A percentile compares a stretch with the other conserved stretches of the same genome.
phyloP scores from a whole-genome alignment of 306 rosid genomes.

The cucumber (Cucumis sativus) region DNA sequence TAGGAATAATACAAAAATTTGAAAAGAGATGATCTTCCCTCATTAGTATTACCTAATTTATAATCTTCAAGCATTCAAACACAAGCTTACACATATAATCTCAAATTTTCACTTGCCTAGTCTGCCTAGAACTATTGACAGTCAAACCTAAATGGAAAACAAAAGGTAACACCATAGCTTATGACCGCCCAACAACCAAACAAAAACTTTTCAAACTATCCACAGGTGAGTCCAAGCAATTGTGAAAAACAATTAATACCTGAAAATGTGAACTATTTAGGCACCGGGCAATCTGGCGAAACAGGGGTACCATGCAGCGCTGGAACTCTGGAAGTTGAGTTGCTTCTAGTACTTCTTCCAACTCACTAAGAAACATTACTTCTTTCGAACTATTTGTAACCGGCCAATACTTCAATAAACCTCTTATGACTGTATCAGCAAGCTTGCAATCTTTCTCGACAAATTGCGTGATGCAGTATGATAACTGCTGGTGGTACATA shows the following conservation, averaged over 20 bases:
- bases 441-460: conserved; percentile 87
- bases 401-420: conserved; percentile 84
- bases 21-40: background rate
- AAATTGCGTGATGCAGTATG: conserved; percentile 63
- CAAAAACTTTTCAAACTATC: background rate
- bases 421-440: conserved; percentile 73
- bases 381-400: conserved; percentile 76
- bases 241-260: conserved; percentile 19
- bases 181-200: background rate
- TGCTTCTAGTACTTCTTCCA: conserved; percentile 75
- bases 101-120: background rate
- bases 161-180: background rate
- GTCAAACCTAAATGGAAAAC: background rate
- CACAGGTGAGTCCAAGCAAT: background rate
- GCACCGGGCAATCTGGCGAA: conserved; percentile 49
- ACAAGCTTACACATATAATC: background rate
- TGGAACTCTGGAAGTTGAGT: conserved; percentile 77
- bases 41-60: background rate
- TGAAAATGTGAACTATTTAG: conserved; percentile 73
- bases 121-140: background rate
- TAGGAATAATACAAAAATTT: background rate
- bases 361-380: conserved; percentile 68
- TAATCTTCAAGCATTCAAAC: background rate
- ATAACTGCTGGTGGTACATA: conserved; percentile 66
- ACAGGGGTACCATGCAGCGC: conserved; percentile 71